Percentiles rank a stretch among this genome's conserved stretches.
Conservation (phyloP, 768 basidiomycete species). For the Mycena kentingensis region DNA sequence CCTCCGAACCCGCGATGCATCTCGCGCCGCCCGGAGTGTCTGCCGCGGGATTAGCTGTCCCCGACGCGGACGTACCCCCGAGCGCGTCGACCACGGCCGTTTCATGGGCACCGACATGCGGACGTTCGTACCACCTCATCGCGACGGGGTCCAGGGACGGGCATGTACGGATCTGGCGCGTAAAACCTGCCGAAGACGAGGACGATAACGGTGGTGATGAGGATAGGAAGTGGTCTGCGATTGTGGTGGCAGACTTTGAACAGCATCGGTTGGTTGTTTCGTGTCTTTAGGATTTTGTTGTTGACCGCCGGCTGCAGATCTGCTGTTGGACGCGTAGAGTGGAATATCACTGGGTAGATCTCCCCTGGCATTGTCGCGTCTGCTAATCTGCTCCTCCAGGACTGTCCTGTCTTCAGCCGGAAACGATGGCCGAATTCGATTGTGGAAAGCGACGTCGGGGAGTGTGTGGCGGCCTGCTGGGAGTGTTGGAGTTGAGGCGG, state of each 20-base stretch:
- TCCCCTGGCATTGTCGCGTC: background rate
- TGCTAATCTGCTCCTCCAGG: conserved; percentile 37
- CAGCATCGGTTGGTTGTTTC: conserved; percentile 65
- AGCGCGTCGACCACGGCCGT: conserved; percentile 71
- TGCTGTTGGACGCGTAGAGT: conserved; percentile 83
- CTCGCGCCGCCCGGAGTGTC: conserved; percentile 17
- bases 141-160: conserved; percentile 91
- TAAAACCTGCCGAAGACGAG: conserved; percentile 59
- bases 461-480: conserved; percentile 86
- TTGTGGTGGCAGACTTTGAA: conserved; percentile 82
- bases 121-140: conserved; percentile 90
- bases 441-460: conserved; percentile 85
- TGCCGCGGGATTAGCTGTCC: conserved; percentile 16
- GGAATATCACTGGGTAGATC: conserved; percentile 85
- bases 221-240: conserved; percentile 67
- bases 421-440: conserved; percentile 76
- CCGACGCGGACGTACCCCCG: conserved; percentile 37
- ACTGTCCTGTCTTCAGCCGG: conserved; percentile 83
- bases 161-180: conserved; percentile 85
- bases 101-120: conserved; percentile 93
- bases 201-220: conserved; percentile 41
- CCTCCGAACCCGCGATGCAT: conserved; percentile 22
- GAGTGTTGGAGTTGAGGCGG: conserved; percentile 69
- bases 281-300: background rate
- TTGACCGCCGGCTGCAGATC: conserved; percentile 44